Base-by-base conservation (phyloP, 345 rosid species). In the Excoecaria cochinchinensis region DNA sequence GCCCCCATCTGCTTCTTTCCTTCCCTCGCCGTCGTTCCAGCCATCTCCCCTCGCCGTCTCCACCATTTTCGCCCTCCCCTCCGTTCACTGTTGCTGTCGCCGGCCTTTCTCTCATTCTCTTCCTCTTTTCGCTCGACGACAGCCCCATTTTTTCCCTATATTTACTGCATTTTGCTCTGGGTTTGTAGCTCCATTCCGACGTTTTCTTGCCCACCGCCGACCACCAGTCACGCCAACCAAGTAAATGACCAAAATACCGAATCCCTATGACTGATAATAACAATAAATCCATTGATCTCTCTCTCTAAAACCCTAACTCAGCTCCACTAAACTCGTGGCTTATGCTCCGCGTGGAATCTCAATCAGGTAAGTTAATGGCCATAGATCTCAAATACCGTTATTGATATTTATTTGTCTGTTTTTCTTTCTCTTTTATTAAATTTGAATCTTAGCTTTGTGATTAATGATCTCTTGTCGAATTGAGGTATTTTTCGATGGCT, bases 361-460 rank as follows among this genome's bases (percentile, higher is more conserved):
- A 44, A n/a, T 55, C 70, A 74, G 86, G 70, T 69, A 71, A 57
- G 58, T 63, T 53, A 42, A 46, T 40, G 10, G 22, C 65, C 47
- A 3, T 69, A 31, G 76, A 80, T 78, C 79, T 55, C 69, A 12
- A 67, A 50, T n/a, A n/a, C n/a, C n/a, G n/a, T n/a, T n/a, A n/a
- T n/a, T n/a, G n/a, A n/a, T n/a, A n/a, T n/a, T n/a, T n/a, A n/a
- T n/a, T n/a, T n/a, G n/a, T n/a, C n/a, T n/a, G n/a, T n/a, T n/a
- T n/a, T n/a, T n/a, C n/a, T n/a, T 71, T 62, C 19, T 8, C 40
- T 55, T 6, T 44, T 5, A 44, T 24, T 59, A 16, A 10, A 22
- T 59, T 24, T 22, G 6, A 24, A 59, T 67, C 22, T 44, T 12
- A 15, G 13, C n/a, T 66, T 44, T 42, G 47, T 10, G 9, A 38